These are phyloP conservation scores for Cercospora zeina DNA, from an alignment of 2,329 filamentous ascomycete genomes.

Conservation along the genomic window DNA sequence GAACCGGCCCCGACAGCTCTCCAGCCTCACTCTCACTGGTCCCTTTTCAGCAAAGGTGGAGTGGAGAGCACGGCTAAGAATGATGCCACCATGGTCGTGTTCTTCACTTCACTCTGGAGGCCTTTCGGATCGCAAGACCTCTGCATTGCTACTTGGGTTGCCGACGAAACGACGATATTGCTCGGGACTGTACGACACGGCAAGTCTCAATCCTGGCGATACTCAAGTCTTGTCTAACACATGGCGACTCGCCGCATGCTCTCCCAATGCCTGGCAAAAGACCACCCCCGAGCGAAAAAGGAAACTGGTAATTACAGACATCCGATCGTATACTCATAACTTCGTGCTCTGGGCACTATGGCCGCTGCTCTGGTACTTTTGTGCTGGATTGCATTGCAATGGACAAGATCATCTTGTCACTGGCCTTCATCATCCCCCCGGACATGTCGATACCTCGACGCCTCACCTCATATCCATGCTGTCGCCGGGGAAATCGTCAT, in stretches of 20 bases:
- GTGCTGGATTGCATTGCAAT: not conserved
- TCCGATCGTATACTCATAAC: not conserved
- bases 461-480: not conserved
- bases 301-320: not conserved
- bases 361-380: constrained; percentile 1
- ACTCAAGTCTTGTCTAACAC: not conserved
- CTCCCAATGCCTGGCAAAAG: not conserved
- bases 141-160: not conserved
- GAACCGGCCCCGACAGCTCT: not conserved
- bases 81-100: not conserved
- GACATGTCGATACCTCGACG: not conserved
- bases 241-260: not conserved
- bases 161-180: not conserved
- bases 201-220: not conserved
- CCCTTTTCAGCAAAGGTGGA: not conserved
- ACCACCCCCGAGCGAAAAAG: not conserved
- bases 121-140: not conserved
- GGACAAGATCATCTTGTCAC: not conserved
- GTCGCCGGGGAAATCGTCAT: not conserved
- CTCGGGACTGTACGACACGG: not conserved
- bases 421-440: not conserved
- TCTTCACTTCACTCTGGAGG: not conserved
- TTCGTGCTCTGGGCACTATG: not conserved
- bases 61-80: not conserved
- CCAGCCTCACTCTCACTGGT: not conserved